Base-by-base conservation (phyloP, 2,329 filamentous ascomycete genomes). In the Diaporthe ampelina region DNA sequence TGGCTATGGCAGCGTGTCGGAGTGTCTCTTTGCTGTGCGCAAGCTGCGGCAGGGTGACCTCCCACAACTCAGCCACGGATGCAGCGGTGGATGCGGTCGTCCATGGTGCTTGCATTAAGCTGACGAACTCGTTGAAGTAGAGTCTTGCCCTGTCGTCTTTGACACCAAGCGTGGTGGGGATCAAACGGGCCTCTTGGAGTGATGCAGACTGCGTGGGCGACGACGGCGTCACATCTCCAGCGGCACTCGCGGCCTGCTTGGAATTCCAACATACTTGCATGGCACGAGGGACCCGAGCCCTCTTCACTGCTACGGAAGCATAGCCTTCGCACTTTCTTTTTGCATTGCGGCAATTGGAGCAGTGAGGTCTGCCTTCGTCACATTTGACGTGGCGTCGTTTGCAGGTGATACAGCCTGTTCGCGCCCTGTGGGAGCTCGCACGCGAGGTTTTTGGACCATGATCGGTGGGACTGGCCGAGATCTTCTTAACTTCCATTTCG, bases 351-450 rank as follows among this genome's bases (percentile, higher is more conserved):
- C 59, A 65, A 43, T 48, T 65, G 21, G 26, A 17, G 11, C 59
- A 65, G 13, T 65, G 59, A 32, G 59, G 59, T 43, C 59, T 65
- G 59, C 37, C 43, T 48, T 65, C 59, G 11, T 65, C 59, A 26
- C 59, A 65, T 19, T 65, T 50, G 59, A 65, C 43, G 26, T 65
- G 59, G 8, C 59, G 59, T 19, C 59, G 59, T 37, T 65, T 65
- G 59, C 59, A 65, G 43, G 59, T 65, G 43, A 65, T 50, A 21
- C 59, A 65, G 43, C 59, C 40, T 21, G 59, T 65, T 43, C 59
- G 59, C 26, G 59, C 43, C 43, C 43, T 48, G 59, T 65, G 59
- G 43, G 59, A 48, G 59, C 59, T 65, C 26, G 59, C 40, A 13
- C 40, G 59, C n/a, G 59, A 32, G 21, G 43, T 19, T 4, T 17